Conservation (phyloP, 1,139 yeast genomes). For the Pichia sp. region DNA sequence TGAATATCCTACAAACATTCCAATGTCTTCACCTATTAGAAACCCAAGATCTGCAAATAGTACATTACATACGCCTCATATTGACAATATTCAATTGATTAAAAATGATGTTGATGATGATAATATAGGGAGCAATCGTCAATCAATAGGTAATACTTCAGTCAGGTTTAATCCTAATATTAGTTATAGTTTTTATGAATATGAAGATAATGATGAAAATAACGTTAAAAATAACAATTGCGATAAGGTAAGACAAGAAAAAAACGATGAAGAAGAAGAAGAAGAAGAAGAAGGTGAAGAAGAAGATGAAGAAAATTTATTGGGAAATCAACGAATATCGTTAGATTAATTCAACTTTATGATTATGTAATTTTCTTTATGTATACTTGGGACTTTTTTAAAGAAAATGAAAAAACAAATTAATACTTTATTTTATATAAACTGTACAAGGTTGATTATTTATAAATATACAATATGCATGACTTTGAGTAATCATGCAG, state of each 20-base stretch:
- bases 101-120: neutral
- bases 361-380: neutral
- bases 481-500: slow-evolving; percentile 7
- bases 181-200: slow-evolving; percentile 24
- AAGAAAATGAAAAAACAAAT: neutral
- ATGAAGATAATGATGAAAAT: slow-evolving; percentile 3
- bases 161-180: slow-evolving; percentile 29
- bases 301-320: slow-evolving; percentile 1
- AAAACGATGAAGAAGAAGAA: neutral
- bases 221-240: too few relatives aligned
- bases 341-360: neutral
- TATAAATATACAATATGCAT: slow-evolving; percentile 1
- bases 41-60: neutral
- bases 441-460: too few relatives aligned
- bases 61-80: neutral
- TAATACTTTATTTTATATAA: neutral
- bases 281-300: slow-evolving; percentile 2
- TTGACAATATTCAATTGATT: too few relatives aligned
- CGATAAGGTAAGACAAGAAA: neutral
- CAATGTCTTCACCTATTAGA: neutral
- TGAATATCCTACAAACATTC: neutral
- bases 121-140: neutral
- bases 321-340: slow-evolving; percentile 11
- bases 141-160: slow-evolving; percentile 4
- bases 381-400: neutral